Conservation (phyloP, 176 grass and related monocot genomes). For the Rhipidocladum racemiflorum region DNA sequence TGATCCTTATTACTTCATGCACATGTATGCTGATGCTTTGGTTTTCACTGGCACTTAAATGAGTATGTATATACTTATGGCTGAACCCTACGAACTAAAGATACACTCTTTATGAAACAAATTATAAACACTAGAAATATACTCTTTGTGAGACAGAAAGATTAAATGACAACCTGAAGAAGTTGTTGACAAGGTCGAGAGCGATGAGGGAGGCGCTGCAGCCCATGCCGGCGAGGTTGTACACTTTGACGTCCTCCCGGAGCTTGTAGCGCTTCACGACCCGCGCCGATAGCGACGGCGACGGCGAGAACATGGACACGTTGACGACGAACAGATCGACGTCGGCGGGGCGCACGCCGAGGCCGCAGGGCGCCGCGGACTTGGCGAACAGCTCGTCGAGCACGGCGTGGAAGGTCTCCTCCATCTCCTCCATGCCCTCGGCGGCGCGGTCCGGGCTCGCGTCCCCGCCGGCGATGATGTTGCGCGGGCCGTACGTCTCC, state of each 20-base stretch:
- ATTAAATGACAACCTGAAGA: constrained; percentile 64
- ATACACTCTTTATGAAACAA: no score
- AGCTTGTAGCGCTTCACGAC: constrained; percentile 55
- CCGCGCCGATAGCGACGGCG: constrained; percentile 67
- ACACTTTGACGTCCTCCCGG: constrained; percentile 66
- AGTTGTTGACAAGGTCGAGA: constrained; percentile 68
- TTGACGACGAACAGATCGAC: constrained; percentile 82
- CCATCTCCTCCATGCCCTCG: constrained; percentile 86
- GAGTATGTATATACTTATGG: no score
- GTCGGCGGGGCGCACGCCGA: constrained; percentile 28
- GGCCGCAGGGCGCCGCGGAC: background rate
- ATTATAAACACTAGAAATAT: no score
- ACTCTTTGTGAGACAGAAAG: no score
- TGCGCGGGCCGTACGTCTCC: constrained; percentile 86
- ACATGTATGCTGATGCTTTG: no score
- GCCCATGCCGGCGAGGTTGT: constrained; percentile 90
- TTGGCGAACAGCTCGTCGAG: constrained; percentile 75
- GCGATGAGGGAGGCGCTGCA: constrained; percentile 89
- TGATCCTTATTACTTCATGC: no score
- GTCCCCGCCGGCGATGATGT: constrained; percentile 72
- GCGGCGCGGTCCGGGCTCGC: constrained; percentile 43
- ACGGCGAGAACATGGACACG: constrained; percentile 94
- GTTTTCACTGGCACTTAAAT: no score
- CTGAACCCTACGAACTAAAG: no score
- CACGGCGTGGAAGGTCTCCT: constrained; percentile 69